These are phyloP conservation scores for Malus hybrid DNA, from an alignment of 331 rosid species.

Conservation along the genomic window DNA sequence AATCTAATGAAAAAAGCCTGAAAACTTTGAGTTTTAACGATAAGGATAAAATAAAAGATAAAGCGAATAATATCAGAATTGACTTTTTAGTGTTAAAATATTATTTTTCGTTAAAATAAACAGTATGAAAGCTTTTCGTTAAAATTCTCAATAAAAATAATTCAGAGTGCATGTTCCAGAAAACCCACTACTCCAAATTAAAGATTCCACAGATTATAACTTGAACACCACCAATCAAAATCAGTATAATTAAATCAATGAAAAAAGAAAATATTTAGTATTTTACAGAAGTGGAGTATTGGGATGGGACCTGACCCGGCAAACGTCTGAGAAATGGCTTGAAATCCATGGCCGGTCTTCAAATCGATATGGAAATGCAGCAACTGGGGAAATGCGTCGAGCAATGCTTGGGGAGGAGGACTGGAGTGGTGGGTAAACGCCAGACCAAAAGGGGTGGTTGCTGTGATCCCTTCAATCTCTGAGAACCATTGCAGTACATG, in stretches of 20 bases:
- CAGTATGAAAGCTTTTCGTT: no score
- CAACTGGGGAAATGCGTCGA: conserved; percentile 40
- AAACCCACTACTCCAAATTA: neutral
- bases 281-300: neutral
- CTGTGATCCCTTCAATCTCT: conserved; percentile 6
- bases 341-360: conserved; percentile 61
- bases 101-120: no score
- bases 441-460: conserved; percentile 29
- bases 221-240: conserved; percentile 4
- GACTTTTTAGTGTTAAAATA: no score
- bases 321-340: conserved; percentile 47
- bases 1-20: no score
- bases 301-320: conserved; percentile 41
- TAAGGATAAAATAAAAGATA: no score
- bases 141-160: neutral
- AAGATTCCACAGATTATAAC: neutral
- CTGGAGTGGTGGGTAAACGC: conserved; percentile 59
- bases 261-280: neutral
- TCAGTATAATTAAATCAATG: neutral
- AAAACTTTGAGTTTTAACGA: no score
- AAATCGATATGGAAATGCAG: conserved; percentile 64
- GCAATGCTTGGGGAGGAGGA: conserved; percentile 47
- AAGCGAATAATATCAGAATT: no score
- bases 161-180: neutral
- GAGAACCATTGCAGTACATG: conserved; percentile 55